Evolutionary conservation across 495 filamentous ascomycete species (phyloP), one percentile per base, ranked within the genome.

Genomic region (Aspergillus cavernicola): DNA sequence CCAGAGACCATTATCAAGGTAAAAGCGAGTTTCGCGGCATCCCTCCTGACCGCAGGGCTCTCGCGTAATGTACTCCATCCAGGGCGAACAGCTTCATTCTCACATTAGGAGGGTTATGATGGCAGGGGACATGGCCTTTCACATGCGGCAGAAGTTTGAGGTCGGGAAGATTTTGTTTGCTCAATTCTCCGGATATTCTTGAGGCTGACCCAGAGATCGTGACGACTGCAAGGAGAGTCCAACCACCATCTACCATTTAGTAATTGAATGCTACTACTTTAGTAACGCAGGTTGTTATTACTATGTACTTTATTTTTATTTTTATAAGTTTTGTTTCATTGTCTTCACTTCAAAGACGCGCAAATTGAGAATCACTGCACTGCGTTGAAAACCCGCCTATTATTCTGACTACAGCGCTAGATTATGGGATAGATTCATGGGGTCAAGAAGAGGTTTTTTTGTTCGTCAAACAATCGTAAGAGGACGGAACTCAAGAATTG

Each of bases 1-100:
- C 72, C 77, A 81, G 46, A 77, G 77, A 7, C 85, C 86, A 60
- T 81, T 78, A 42, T 88, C 82, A n/a, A 83, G 65, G 60, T 80
- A 82, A 53, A 80, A 87, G 51, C 74, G 74, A 32, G 62, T 74
- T 43, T 83, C 77, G 54, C 80, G 80, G 66, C 85, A 89, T 58
- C 80, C 81, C 43, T 85, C 83, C 61, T 83, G 73, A 43, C 80
- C 81, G 63, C 84, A 87, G 50, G 70, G 66, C 52, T 79, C 79
- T 62, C 78, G 77, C 51, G 75, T 78, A 49, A 72, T 69, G 61
- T 83, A 80, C 52, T 84, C 78, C 72, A 84, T 78, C 46, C 50
- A 62, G 66, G 60, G 53, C 64, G 60, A 55, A 50, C 52, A 50
- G 62, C 63, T 55, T 69, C 73, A 74, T 76, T 61, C 59, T 71